phyloP scores from a whole-genome alignment of 305 asterid species.

The Fraxinus xanthoxyloides region DNA sequence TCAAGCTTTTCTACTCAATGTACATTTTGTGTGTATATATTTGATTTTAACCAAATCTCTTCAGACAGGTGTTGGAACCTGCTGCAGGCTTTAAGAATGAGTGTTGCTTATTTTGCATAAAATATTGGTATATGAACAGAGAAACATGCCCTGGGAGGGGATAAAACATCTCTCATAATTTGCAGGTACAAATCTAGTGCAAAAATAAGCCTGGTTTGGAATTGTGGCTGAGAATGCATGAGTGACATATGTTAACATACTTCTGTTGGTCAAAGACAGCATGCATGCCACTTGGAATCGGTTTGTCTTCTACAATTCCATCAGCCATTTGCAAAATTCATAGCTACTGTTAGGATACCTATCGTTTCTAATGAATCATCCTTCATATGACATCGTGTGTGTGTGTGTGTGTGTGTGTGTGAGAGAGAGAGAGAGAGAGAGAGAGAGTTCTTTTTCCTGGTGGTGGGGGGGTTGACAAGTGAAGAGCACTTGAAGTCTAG shows the following conservation, averaged over 20 bases:
- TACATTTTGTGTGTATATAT: not conserved
- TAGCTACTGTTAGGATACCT: not conserved
- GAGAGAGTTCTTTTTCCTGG: not conserved
- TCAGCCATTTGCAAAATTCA: slow-evolving; percentile 1
- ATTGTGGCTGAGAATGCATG: slow-evolving; percentile 24
- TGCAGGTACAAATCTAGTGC: not conserved
- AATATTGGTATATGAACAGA: not conserved
- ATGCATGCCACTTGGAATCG: slow-evolving; percentile 61
- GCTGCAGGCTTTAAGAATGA: not conserved
- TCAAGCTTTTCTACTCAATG: not conserved
- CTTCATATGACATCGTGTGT: not conserved
- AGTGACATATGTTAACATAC: slow-evolving; percentile 26
- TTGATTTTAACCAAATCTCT: not conserved
- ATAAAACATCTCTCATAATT: not conserved
- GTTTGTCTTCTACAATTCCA: slow-evolving; percentile 24
- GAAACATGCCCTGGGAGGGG: slow-evolving; percentile 25
- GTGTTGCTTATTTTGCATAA: not conserved
- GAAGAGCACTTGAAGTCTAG: not conserved
- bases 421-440: not conserved
- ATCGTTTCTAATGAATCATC: not conserved
- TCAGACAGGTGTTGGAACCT: not conserved
- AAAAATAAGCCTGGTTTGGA: not conserved
- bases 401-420: not conserved
- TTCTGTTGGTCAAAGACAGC: slow-evolving; percentile 34
- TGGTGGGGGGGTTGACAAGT: not conserved